These are phyloP conservation scores for Verticillium tricorpus DNA, from an alignment of 2,329 filamentous ascomycete genomes.

Conservation along the genomic window DNA sequence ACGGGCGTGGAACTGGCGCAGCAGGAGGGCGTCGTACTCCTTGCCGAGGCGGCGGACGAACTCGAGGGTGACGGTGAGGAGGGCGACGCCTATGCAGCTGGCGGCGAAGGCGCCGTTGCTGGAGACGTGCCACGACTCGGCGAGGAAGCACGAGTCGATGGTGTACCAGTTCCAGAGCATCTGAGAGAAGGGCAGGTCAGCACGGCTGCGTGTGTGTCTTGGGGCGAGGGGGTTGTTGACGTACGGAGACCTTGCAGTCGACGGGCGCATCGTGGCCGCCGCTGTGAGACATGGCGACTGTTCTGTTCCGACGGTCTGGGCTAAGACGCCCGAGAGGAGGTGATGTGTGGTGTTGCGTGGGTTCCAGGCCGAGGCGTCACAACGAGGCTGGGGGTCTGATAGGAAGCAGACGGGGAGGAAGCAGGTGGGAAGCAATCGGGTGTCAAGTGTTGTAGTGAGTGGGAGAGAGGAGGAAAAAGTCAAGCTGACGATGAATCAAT, in stretches of 20 bases:
- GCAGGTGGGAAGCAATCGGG: not conserved
- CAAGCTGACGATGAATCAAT: not conserved
- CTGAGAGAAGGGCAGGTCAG: conserved; percentile 8
- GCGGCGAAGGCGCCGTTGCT: conserved; percentile 36
- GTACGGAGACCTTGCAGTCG: conserved; percentile 28
- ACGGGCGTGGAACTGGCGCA: conserved; percentile 32
- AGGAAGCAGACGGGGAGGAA: too few species aligned
- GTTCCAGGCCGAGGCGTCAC: not conserved
- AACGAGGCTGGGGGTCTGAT: not conserved
- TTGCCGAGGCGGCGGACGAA: conserved; percentile 33
- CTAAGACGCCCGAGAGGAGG: too few species aligned
- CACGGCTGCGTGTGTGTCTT: too few species aligned
- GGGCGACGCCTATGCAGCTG: conserved; percentile 36
- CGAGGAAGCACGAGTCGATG: conserved; percentile 35
- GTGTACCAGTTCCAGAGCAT: conserved; percentile 43
- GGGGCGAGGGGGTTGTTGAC: not conserved
- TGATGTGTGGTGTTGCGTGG: too few species aligned
- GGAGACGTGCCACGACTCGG: conserved; percentile 33
- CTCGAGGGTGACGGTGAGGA: conserved; percentile 35
- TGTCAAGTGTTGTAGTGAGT: not conserved
- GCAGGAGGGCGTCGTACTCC: conserved; percentile 36
- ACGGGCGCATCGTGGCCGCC: conserved; percentile 13
- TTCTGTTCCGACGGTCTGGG: too few species aligned
- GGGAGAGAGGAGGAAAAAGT: not conserved
- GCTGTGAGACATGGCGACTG: conserved; percentile 18